A percentile compares a stretch with the other conserved stretches of the same genome.
These are phyloP conservation scores for Sanghuangporus weigelae DNA, from an alignment of 1,284 basidiomycete species.

Conservation along the genomic window DNA sequence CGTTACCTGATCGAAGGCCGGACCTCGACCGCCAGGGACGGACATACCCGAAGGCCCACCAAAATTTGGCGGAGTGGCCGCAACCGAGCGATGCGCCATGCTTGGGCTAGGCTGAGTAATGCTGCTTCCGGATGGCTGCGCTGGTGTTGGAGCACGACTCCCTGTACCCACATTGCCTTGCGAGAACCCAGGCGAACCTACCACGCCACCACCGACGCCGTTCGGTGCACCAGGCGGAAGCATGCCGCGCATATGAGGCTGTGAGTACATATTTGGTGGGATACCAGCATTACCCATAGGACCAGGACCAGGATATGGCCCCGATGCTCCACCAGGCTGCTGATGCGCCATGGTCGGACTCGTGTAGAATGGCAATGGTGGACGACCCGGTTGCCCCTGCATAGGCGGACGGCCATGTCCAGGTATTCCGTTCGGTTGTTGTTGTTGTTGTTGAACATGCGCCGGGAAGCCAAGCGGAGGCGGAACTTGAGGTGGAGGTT, in stretches of 20 bases:
- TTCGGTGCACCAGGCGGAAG: constrained; percentile 1
- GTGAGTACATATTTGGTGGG: constrained; percentile 2
- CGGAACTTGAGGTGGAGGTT: background rate
- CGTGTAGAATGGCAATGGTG: background rate
- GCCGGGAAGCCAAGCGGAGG: constrained; percentile 9
- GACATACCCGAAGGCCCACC: constrained; percentile 4
- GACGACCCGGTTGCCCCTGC: background rate
- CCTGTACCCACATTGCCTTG: constrained; percentile 5
- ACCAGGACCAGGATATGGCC: background rate
- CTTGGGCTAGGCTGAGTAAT: constrained; percentile 13
- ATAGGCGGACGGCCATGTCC: background rate
- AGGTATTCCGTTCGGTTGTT: constrained; percentile 11
- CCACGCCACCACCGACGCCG: background rate
- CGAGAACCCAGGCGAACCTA: constrained; percentile 3
- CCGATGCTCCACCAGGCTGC: background rate
- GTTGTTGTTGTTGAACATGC: constrained; percentile 11
- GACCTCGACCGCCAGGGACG: background rate
- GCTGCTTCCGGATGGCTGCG: background rate
- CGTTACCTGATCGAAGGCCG: constrained; percentile 9
- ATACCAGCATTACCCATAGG: background rate
- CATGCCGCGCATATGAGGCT: constrained; percentile 2
- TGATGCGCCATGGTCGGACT: constrained; percentile 14
- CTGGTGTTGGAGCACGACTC: constrained; percentile 15
- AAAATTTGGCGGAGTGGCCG: constrained; percentile 10
- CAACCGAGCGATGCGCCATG: constrained; percentile 10